Base-by-base conservation (phyloP, 257 asterid genomes). In the Scutellaria galericulata region DNA sequence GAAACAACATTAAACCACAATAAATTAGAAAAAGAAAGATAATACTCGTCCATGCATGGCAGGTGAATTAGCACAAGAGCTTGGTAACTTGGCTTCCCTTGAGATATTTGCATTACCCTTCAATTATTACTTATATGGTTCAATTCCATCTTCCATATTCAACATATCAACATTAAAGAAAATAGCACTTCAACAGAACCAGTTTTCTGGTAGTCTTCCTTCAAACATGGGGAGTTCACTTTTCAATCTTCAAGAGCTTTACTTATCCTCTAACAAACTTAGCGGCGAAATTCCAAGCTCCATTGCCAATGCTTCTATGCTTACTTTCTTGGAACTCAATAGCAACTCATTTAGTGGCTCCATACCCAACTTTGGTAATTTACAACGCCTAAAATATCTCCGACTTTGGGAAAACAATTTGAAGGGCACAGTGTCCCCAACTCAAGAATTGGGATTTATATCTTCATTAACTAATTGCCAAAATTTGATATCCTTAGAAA, bases 51-150 rank as follows among this genome's bases (percentile, higher is more conserved):
- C 66, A 35, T 7, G 1, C 6, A 0, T 52, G 59, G 24, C 68
- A 82, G 90, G 88, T 63, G 78, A 78, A 78, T 18, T 85, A 59
- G 88, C 88, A 31, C 31, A 27, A n/a, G 84, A 78, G 69, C 27
- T 80, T 15, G 82, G 80, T 2, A 70, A 73, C 10, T 68, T 79
- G 41, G 15, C 6, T 12, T 13, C 65, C 11, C 74, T 71, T 0
- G 44, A 20, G 13, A 3, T 0, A 2, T 27, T 78, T 6, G 10
- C 0, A 0, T 52, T 40, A 0, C 0, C 13, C 5, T 37, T 27
- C 35, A 27, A 48, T 6, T 66, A 74, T 14, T 2, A 13, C 5
- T 18, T 78, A 31, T 7, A 35, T 1, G 82, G 76, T 8, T 9
- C 72, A 20, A 54, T 76, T n/a, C 82, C 82, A 9, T 31, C 65